A percentile compares a stretch with the other conserved stretches of the same genome.
phyloP scores from a whole-genome alignment of 169 alveolate genomes.

The Eimeria praecox region DNA sequence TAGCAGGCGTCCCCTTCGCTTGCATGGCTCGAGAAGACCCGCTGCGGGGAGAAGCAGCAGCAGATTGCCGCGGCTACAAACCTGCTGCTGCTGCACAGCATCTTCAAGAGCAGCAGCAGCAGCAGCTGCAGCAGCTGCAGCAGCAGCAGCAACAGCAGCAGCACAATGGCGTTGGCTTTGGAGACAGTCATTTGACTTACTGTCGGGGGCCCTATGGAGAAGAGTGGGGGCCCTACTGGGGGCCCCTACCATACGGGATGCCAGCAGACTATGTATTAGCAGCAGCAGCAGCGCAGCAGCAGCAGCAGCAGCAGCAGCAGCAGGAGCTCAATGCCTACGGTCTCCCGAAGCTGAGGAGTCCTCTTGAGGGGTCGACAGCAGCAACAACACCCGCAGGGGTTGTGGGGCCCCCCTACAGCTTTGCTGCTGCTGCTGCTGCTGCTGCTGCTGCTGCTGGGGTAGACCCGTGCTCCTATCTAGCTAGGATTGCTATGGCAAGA shows the following conservation, averaged over 20 bases:
- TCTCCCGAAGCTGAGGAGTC: conserved; percentile 5
- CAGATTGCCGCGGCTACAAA: background rate
- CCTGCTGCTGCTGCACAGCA: background rate
- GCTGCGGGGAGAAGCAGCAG: background rate
- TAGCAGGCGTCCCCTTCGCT: background rate
- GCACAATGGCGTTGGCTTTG: background rate
- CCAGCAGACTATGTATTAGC: background rate
- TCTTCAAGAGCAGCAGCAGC: too few species aligned
- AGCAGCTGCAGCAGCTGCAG: background rate
- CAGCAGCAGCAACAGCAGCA: conserved; percentile 18
- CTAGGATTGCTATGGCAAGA: background rate
- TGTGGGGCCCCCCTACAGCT: background rate
- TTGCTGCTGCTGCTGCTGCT: background rate
- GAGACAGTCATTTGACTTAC: background rate
- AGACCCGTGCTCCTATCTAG: background rate
- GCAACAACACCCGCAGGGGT: conserved; percentile 18
- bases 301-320: conserved; percentile 37
- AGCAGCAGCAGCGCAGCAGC: background rate
- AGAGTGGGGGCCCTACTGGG: conserved; percentile 49
- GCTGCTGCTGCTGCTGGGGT: conserved; percentile 14
- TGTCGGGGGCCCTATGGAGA: background rate
- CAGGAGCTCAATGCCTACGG: background rate
- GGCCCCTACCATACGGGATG: conserved; percentile 19
- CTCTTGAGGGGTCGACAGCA: conserved; percentile 20
- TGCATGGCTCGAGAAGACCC: background rate